These are phyloP conservation scores for Castanea sativa DNA, from an alignment of 306 rosid genomes.

Conservation along the genomic window DNA sequence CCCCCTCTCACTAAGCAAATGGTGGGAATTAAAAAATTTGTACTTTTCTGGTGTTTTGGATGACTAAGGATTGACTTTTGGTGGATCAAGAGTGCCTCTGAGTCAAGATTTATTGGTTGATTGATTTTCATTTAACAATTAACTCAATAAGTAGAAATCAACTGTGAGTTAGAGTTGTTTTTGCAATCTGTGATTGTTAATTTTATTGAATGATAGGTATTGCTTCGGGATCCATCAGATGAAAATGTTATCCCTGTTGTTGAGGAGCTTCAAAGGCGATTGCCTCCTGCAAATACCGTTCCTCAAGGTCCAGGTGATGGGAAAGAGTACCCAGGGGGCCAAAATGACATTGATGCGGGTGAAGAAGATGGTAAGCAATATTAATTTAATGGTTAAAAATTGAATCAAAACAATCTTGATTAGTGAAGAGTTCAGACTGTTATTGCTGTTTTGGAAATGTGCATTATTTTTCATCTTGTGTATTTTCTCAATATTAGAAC, in stretches of 20 bases:
- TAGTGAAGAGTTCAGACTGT: background rate
- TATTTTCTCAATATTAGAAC: background rate
- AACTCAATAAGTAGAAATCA: background rate
- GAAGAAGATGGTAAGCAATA: constrained; percentile 82
- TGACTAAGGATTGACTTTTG: background rate
- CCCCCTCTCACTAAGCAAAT: too few relatives aligned
- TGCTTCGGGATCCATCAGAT: constrained; percentile 81
- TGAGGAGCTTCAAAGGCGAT: constrained; percentile 79
- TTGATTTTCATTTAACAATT: background rate
- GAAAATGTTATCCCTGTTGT: constrained; percentile 84
- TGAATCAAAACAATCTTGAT: background rate
- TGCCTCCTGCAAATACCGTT: constrained; percentile 47
- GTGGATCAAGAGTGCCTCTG: background rate
- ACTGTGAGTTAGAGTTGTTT: background rate
- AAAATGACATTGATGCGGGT: constrained; percentile 53
- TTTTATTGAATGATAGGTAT: constrained; percentile 48
- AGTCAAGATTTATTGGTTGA: background rate
- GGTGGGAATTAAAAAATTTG: background rate
- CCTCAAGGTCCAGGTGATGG: constrained; percentile 30
- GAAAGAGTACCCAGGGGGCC: constrained; percentile 42
- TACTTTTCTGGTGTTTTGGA: background rate
- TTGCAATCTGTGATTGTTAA: constrained; percentile 12
- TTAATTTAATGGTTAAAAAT: constrained; percentile 2
- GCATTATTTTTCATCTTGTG: constrained; percentile 8
- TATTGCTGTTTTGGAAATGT: constrained; percentile 2